A percentile compares a stretch with the other conserved stretches of the same genome.
Conservation (phyloP, 352 stramenopile species). For the Elongisporangium anandrum region DNA sequence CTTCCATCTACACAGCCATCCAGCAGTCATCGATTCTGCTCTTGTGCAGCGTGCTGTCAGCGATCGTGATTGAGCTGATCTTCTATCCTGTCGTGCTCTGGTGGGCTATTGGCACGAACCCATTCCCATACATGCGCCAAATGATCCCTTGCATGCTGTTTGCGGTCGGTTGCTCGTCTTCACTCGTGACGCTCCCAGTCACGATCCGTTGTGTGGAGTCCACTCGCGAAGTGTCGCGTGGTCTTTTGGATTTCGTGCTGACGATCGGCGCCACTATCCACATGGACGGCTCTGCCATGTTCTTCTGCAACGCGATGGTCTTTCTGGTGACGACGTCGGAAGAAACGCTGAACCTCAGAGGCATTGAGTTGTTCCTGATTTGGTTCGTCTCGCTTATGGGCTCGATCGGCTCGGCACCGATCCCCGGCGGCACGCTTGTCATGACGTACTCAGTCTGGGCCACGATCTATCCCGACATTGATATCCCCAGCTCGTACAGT, state of each 20-base stretch:
- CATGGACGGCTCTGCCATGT: constrained; percentile 78
- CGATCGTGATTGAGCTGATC: constrained; percentile 44
- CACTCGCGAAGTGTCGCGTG: constrained; percentile 50
- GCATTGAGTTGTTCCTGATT: constrained; percentile 48
- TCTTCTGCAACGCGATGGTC: constrained; percentile 61
- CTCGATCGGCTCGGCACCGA: constrained; percentile 55
- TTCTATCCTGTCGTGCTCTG: constrained; percentile 56
- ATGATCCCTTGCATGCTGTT: constrained; percentile 66
- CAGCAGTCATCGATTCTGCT: constrained; percentile 56
- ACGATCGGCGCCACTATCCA: constrained; percentile 67
- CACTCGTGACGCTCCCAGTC: constrained; percentile 57
- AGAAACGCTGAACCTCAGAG: constrained; percentile 29
- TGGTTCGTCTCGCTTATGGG: constrained; percentile 55
- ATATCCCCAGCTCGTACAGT: constrained; percentile 57
- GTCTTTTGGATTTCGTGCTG: constrained; percentile 60
- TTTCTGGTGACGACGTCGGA: constrained; percentile 59
- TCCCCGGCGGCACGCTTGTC: constrained; percentile 65
- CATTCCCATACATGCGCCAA: constrained; percentile 50
- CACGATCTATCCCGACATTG: constrained; percentile 52
- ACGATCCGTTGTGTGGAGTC: constrained; percentile 63
- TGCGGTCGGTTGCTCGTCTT: constrained; percentile 62
- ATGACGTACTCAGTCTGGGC: constrained; percentile 77
- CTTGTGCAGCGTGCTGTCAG: constrained; percentile 38
- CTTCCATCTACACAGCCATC: constrained; percentile 32
- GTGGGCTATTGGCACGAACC: constrained; percentile 37